These are phyloP conservation scores for Penicillium coprophilum DNA, from an alignment of 495 filamentous ascomycete genomes.

Conservation along the genomic window DNA sequence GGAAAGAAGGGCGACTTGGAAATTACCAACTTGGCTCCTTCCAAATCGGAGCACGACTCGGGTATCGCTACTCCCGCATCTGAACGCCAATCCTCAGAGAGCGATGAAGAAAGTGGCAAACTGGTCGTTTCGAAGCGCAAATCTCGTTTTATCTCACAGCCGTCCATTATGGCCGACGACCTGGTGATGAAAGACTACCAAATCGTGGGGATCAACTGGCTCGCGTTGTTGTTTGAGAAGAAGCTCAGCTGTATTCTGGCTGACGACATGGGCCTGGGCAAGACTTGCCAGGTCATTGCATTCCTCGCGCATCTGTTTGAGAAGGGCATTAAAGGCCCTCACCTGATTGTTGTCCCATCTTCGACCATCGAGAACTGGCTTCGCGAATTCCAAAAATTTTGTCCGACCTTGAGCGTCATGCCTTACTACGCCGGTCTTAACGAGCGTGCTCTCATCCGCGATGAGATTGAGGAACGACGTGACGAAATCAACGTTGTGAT, in stretches of 20 bases:
- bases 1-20: slow-evolving; percentile 69
- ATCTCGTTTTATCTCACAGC: slow-evolving; percentile 62
- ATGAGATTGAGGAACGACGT: slow-evolving; percentile 60
- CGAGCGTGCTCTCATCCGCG: slow-evolving; percentile 64
- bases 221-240: slow-evolving; percentile 74
- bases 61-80: slow-evolving; percentile 68
- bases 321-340: slow-evolving; percentile 67
- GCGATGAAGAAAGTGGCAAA: slow-evolving; percentile 50
- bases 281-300: slow-evolving; percentile 94
- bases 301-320: slow-evolving; percentile 82
- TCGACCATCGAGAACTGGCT: slow-evolving; percentile 96
- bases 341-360: slow-evolving; percentile 85
- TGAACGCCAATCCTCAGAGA: slow-evolving; percentile 42
- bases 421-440: slow-evolving; percentile 75
- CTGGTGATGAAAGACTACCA: slow-evolving; percentile 87
- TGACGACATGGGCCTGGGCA: slow-evolving; percentile 97
- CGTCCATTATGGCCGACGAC: slow-evolving; percentile 67
- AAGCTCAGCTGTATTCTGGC: slow-evolving; percentile 84
- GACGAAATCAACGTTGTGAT: slow-evolving; percentile 78
- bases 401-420: slow-evolving; percentile 68
- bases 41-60: slow-evolving; percentile 56
- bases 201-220: slow-evolving; percentile 92
- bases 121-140: slow-evolving; percentile 37
- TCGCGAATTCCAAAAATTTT: slow-evolving; percentile 85
- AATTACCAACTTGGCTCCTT: slow-evolving; percentile 57